These are phyloP conservation scores for Periconia digitata DNA, from an alignment of 2,329 filamentous ascomycete species.

Conservation along the genomic window DNA sequence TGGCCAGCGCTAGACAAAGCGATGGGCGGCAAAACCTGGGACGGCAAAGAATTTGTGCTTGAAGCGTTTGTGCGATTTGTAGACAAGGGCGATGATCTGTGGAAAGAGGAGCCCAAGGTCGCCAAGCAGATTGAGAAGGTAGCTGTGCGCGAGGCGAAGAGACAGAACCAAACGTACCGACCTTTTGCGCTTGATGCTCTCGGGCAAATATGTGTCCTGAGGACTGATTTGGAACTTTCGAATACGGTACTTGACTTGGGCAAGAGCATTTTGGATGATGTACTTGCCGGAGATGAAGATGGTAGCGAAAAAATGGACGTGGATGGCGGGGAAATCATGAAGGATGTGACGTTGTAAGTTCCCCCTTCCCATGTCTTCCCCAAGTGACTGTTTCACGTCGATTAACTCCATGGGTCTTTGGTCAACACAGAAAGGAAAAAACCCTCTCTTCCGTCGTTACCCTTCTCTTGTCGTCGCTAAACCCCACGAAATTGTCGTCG, in stretches of 20 bases:
- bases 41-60: constrained; percentile 84
- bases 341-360: constrained; percentile 24
- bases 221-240: constrained; percentile 71
- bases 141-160: constrained; percentile 79
- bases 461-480: constrained; percentile 19
- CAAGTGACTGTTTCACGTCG: neutral
- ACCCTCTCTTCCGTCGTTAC: constrained; percentile 25
- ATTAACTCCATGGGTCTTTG: constrained; percentile 1
- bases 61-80: constrained; percentile 78
- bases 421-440: constrained; percentile 20
- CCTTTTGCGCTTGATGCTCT: constrained; percentile 72
- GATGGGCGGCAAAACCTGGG: constrained; percentile 85
- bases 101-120: constrained; percentile 60
- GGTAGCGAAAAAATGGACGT: constrained; percentile 36
- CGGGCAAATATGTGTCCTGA: constrained; percentile 69
- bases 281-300: constrained; percentile 15
- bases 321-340: constrained; percentile 29
- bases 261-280: constrained; percentile 50
- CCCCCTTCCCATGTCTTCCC: neutral
- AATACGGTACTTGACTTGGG: constrained; percentile 67
- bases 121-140: constrained; percentile 68
- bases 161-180: constrained; percentile 84
- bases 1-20: constrained; percentile 86
- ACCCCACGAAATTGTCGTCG: constrained; percentile 12
- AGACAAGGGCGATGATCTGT: constrained; percentile 61